Evolutionary conservation across 129 eudicot species (phyloP), one percentile per base, ranked within the genome.

Genomic region (Heracleum sosnowskyi): DNA sequence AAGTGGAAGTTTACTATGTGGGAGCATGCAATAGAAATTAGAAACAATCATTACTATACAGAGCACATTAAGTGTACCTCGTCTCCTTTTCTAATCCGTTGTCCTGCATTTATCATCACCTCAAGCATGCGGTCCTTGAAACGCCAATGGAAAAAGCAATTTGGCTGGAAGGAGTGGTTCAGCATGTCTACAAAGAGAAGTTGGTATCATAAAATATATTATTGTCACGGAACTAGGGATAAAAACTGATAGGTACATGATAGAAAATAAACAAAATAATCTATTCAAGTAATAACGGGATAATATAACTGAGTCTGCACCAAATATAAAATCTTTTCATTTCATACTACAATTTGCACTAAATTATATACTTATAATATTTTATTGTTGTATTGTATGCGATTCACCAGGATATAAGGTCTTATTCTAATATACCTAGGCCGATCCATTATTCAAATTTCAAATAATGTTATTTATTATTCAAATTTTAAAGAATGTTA

Each of bases 81-180:
- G 57, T 96, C 99, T 81, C 99, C 99, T 39, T 85, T 90, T 80
- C 74, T 89, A 40, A 96, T 86, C 64, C 82, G 47, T 74, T 90
- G 93, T 72, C 99, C 99, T 75, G 99, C 97, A 86, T 92, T 96
- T 77, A 89, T 90, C 99, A 92, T 90, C 84, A 96, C 99, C 88
- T 88, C 99, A 83, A 96, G 91, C 99, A 96, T 92, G 57, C 99
- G 91, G 75, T 96, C 99, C 82, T 88, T 96, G 80, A 87, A 92
- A 80, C 99, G 91, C 99, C 99, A 96, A 85, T 92, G 96, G 78
- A 96, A 87, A 83, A 96, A 96, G 78, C 99, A 90, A 89, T 96
- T 96, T 76, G 99, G 99, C 81, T 85, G 92, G 76, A 89, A 89
- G 60, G 99, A 92, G 79, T 96, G 99, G 85, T 92, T 96, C 84